Conservation (phyloP, 2,329 filamentous ascomycete genomes). For the Penicillium sp. region DNA sequence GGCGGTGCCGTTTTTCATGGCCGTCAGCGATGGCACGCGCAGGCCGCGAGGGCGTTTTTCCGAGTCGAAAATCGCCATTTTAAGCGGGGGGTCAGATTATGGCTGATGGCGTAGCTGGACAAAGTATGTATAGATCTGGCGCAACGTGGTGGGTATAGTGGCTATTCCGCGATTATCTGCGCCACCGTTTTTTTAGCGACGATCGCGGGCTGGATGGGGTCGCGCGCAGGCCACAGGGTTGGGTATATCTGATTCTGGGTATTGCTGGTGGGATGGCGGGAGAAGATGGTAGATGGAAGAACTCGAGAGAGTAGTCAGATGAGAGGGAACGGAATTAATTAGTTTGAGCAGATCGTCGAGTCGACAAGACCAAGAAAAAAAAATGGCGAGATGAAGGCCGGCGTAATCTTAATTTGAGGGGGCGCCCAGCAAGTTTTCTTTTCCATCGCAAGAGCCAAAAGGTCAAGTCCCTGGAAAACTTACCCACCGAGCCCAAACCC, state of each 20-base stretch:
- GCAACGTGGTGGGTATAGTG: slow-evolving; percentile 5
- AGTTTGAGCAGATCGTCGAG: background rate
- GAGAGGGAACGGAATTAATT: background rate
- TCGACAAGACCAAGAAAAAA: background rate
- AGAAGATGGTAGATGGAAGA: slow-evolving; percentile 1
- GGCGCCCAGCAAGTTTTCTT: slow-evolving; percentile 20
- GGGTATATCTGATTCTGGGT: background rate
- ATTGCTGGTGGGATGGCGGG: background rate
- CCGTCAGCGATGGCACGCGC: slow-evolving; percentile 37
- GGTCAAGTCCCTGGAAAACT: background rate
- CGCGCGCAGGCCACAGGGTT: slow-evolving; percentile 3
- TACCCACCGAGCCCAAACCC: slow-evolving; percentile 16
- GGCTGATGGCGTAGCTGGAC: background rate
- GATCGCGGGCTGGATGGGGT: slow-evolving; percentile 16
- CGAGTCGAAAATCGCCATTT: slow-evolving; percentile 39
- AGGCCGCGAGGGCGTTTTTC: slow-evolving; percentile 38
- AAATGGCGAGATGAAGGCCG: background rate
- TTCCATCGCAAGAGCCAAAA: background rate
- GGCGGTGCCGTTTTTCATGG: slow-evolving; percentile 27
- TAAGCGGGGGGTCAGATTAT: background rate
- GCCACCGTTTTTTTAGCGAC: slow-evolving; percentile 8
- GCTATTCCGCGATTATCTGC: slow-evolving; percentile 7
- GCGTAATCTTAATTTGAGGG: slow-evolving; percentile 5
- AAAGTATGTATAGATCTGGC: background rate
- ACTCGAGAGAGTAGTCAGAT: background rate